phyloP scores from a whole-genome alignment of 2,329 filamentous ascomycete genomes.

The Colletotrichum incanum region DNA sequence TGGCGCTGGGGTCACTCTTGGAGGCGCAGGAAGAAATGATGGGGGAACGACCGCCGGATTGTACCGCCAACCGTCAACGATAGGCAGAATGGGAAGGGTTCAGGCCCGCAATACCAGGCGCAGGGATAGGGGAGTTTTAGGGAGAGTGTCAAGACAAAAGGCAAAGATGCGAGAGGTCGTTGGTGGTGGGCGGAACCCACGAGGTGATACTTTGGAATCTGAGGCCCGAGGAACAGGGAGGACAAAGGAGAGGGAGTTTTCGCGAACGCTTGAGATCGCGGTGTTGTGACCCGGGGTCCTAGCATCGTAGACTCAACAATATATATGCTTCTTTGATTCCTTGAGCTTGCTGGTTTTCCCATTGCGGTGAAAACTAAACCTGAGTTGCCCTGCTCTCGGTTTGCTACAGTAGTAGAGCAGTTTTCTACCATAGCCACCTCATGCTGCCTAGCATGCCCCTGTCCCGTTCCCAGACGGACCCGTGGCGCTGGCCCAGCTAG shows the following conservation, averaged over 20 bases:
- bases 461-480: conserved; percentile 27
- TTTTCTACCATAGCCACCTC: background rate
- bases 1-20: conserved; percentile 27
- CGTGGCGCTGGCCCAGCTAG: conserved; percentile 37
- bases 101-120: background rate
- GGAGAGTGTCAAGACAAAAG: background rate
- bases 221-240: conserved; percentile 8
- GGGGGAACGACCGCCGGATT: background rate
- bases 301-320: conserved; percentile 30
- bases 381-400: conserved; percentile 18
- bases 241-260: conserved; percentile 1
- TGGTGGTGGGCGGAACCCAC: background rate
- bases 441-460: conserved; percentile 24
- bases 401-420: conserved; percentile 17
- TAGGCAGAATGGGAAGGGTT: conserved; percentile 2
- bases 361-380: background rate
- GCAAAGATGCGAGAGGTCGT: background rate
- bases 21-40: conserved; percentile 18
- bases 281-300: conserved; percentile 17
- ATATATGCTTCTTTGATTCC: conserved; percentile 15
- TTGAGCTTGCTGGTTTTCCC: conserved; percentile 7
- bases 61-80: background rate
- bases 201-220: background rate
- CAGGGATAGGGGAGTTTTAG: background rate
- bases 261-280: conserved; percentile 10